Base-by-base conservation (phyloP, 1,284 basidiomycete genomes). In the Schizophyllum commune region DNA sequence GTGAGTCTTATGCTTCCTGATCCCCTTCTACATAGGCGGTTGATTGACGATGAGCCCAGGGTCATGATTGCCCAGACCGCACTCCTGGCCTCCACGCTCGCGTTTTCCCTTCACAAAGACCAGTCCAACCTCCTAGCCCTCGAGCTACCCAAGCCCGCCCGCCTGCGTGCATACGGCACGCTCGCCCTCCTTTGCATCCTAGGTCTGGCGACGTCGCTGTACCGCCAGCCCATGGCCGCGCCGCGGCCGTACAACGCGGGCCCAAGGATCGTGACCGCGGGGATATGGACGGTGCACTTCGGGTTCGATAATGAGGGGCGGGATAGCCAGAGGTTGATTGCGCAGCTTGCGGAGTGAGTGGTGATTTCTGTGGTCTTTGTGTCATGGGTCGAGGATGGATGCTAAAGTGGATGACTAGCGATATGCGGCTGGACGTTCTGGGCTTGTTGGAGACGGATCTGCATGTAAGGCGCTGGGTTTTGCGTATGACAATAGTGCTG, bases 231-330 rank as follows among this genome's bases (percentile, higher is more conserved):
- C 0, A 71, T 69, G 9, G 65, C 73, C 4, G 70, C 79, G 33
- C 77, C 83, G 0, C 72, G 68, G 53, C 91, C 93, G 1, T 85
- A 85, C 72, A 84, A 86, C 62, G 74, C 86, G 7, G 84, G 82
- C 5, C 80, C 88, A 9, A 79, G 90, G 20, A 79, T 93, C 20
- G 77, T 96, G 55, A 89, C 88, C n/a, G 88, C 90, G 9, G 95
- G 93, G 1, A 95, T 97, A 61, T 96, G 93, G 92, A 96, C 95
- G 0, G 80, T 96, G 32, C 94, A 96, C 72, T 96, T 96, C 71
- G 92, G 91, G 1, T 84, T 94, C 58, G 89, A 94, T 68, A 88
- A 92, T 65, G 81, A 80, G 54, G 92, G 93, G 4, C 80, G 90
- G 65, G 93, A 95, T 69, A 92, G 90, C 70, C 92, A 94, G 71